Evolutionary conservation across 352 stramenopile species (phyloP).

Genomic region (Globisporangium cylindrosporum): DNA sequence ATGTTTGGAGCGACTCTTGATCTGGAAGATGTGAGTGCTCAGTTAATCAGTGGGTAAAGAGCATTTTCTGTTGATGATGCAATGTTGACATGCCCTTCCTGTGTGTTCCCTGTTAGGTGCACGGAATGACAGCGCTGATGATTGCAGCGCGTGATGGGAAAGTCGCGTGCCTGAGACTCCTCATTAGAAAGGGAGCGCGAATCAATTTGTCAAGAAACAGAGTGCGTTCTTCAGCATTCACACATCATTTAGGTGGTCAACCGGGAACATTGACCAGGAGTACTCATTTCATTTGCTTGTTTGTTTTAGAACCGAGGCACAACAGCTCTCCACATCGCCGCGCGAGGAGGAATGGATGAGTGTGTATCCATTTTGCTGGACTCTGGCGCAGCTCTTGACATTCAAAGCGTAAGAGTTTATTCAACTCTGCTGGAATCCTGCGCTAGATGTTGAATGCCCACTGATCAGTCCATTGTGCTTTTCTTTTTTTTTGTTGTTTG

Average conservation of each 20-base stretch:
- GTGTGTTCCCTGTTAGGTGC: constrained; percentile 38
- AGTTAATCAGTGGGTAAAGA: background rate
- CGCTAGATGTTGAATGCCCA: background rate
- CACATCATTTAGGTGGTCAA: background rate
- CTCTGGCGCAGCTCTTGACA: constrained; percentile 66
- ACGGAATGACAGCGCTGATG: constrained; percentile 82
- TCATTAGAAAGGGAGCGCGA: constrained; percentile 76
- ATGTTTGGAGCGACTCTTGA: constrained; percentile 86
- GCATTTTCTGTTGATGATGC: background rate
- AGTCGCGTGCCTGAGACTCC: constrained; percentile 57
- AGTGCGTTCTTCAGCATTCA: constrained; percentile 30
- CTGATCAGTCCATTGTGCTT: background rate
- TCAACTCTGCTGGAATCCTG: background rate
- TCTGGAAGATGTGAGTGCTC: constrained; percentile 64
- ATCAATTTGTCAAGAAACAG: constrained; percentile 84
- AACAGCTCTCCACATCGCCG: constrained; percentile 79
- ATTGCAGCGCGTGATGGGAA: constrained; percentile 70
- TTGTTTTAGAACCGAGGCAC: constrained; percentile 63
- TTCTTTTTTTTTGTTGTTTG: constrained; percentile 3
- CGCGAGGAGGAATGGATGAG: constrained; percentile 69
- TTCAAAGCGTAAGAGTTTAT: constrained; percentile 58
- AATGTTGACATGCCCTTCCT: background rate
- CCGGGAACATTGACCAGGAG: background rate
- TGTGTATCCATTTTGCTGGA: constrained; percentile 70
- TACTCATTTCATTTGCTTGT: constrained; percentile 12